Conservation (phyloP, 371 early-diverging fungal genomes). For the Rhizopus sp. region DNA sequence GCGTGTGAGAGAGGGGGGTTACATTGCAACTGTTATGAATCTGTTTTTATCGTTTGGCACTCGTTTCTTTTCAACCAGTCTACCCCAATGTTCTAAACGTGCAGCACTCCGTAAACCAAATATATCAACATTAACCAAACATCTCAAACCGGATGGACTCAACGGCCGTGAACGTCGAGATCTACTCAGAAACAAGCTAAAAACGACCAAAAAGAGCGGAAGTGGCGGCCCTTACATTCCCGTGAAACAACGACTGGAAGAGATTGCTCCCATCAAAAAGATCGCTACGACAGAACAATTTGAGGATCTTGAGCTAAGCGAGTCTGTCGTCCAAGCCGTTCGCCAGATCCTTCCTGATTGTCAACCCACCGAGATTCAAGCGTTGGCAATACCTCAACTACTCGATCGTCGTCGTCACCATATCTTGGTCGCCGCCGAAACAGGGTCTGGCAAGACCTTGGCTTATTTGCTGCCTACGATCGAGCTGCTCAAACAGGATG, state of each 20-base stretch:
- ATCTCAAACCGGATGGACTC: slow-evolving; percentile 46
- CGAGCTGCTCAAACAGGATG: slow-evolving; percentile 70
- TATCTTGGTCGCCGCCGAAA: slow-evolving; percentile 90
- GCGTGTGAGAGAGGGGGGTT: neutral
- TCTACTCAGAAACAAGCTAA: slow-evolving; percentile 28
- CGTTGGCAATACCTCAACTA: slow-evolving; percentile 81
- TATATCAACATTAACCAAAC: slow-evolving; percentile 49
- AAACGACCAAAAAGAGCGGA: slow-evolving; percentile 20
- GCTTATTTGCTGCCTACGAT: slow-evolving; percentile 93
- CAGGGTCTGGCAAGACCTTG: slow-evolving; percentile 99
- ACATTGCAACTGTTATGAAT: neutral
- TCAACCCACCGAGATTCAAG: slow-evolving; percentile 91
- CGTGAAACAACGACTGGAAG: slow-evolving; percentile 47
- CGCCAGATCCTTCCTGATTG: slow-evolving; percentile 45
- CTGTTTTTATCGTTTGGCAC: neutral
- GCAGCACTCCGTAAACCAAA: slow-evolving; percentile 45
- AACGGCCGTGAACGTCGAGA: slow-evolving; percentile 50
- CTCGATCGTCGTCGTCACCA: slow-evolving; percentile 57
- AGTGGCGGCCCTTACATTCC: slow-evolving; percentile 44
- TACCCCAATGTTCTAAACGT: slow-evolving; percentile 30
- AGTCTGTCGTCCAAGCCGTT: slow-evolving; percentile 40
- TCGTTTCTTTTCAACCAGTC: slow-evolving; percentile 27
- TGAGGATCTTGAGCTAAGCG: slow-evolving; percentile 58
- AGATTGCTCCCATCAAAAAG: slow-evolving; percentile 26
- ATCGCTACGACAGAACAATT: slow-evolving; percentile 53